Evolutionary conservation across 176 grass and related monocot species (phyloP).

Genomic region (Poa annua): DNA sequence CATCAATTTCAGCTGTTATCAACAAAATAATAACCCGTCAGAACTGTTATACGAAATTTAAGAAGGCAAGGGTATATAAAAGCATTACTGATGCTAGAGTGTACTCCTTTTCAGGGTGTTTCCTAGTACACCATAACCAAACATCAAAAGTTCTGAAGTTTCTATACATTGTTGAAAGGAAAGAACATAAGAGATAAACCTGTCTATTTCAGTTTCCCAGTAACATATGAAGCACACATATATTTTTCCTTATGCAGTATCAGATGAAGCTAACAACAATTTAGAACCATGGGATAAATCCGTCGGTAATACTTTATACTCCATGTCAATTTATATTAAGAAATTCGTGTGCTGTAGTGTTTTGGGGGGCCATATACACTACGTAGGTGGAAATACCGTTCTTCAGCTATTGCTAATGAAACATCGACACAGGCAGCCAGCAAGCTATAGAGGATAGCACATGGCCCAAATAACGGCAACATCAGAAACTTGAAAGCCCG

Average conservation of each 20-base stretch:
- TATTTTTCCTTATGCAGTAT: not conserved
- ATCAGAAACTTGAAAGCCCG: not conserved
- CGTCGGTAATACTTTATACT: not conserved
- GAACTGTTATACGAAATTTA: not conserved
- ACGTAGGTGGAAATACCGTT: not conserved
- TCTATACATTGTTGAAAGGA: not conserved
- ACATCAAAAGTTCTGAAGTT: not conserved
- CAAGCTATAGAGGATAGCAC: not conserved
- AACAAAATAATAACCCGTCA: constrained; percentile 35
- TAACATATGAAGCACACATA: not conserved
- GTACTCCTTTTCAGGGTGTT: not conserved
- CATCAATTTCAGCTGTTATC: constrained; percentile 45
- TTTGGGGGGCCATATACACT: not conserved
- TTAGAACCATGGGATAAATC: not conserved
- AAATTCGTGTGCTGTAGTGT: not conserved
- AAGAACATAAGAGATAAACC: constrained; percentile 1
- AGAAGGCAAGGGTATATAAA: not conserved
- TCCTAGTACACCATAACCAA: constrained; percentile 12
- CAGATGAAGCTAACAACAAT: not conserved
- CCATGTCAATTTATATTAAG: not conserved
- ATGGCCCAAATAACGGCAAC: not conserved
- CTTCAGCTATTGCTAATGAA: not conserved
- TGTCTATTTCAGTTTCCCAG: not conserved
- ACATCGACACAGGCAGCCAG: not conserved
- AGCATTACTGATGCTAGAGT: not conserved